These are phyloP conservation scores for Colletotrichum viniferum DNA, from an alignment of 2,329 filamentous ascomycete genomes.

Conservation along the genomic window DNA sequence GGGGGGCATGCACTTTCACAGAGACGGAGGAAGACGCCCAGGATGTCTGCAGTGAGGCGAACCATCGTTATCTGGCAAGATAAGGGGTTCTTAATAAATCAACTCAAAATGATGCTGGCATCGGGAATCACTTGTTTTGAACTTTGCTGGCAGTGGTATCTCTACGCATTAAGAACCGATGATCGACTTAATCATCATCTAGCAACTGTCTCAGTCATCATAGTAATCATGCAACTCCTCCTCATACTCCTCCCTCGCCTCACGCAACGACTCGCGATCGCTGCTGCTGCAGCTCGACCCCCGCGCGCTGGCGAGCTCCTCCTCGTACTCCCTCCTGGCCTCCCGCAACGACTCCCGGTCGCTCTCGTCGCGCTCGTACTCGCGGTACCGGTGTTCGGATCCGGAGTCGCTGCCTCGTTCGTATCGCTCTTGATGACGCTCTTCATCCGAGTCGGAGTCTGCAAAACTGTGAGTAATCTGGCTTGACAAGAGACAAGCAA, in stretches of 20 bases:
- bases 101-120: too few species aligned
- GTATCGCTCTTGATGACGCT: neutral
- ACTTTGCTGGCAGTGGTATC: too few species aligned
- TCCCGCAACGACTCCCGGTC: conserved; percentile 36
- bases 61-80: too few species aligned
- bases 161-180: too few species aligned
- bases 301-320: conserved; percentile 27
- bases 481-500: neutral
- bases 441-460: conserved; percentile 3
- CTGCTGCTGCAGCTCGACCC: conserved; percentile 37
- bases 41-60: too few species aligned
- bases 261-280: conserved; percentile 46
- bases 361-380: neutral
- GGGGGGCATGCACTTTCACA: too few species aligned
- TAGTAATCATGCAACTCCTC: conserved; percentile 39
- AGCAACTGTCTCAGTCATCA: conserved; percentile 6
- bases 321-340: conserved; percentile 31
- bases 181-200: too few species aligned
- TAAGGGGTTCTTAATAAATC: too few species aligned
- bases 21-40: too few species aligned
- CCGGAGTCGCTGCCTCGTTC: conserved; percentile 2
- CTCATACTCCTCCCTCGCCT: conserved; percentile 54
- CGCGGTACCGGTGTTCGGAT: conserved; percentile 13
- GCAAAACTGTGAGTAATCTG: neutral
- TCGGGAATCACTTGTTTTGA: too few species aligned